phyloP scores from a whole-genome alignment of 176 grass and related monocot genomes.

The Carex pumila region DNA sequence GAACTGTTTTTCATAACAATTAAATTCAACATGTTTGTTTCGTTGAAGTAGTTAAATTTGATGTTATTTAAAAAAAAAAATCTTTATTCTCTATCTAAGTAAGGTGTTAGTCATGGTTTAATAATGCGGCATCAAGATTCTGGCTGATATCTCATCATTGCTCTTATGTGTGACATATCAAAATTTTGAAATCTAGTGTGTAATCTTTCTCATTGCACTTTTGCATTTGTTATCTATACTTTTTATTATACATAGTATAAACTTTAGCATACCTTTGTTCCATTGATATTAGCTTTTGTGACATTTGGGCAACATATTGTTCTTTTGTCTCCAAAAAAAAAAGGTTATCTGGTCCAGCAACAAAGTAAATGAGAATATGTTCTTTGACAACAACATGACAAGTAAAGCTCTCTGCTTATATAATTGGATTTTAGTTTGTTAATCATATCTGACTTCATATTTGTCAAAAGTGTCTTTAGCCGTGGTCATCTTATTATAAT shows the following conservation, averaged over 20 bases:
- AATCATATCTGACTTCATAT: not conserved
- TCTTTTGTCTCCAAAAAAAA: not conserved
- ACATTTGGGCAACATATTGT: not conserved
- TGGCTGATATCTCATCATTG: not conserved
- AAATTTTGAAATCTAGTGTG: not conserved
- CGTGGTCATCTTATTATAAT: not conserved
- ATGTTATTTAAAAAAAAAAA: too few species aligned
- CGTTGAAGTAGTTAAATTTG: too few species aligned
- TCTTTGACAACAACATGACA: constrained; percentile 2
- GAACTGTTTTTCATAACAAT: too few species aligned
- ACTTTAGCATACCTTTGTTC: not conserved
- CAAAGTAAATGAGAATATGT: not conserved
- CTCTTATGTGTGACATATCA: not conserved
- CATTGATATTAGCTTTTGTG: not conserved
- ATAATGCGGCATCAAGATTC: not conserved
- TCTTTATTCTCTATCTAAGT: not conserved
- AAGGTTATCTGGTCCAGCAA: not conserved
- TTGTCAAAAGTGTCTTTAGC: not conserved
- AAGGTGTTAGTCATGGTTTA: not conserved
- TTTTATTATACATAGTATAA: not conserved
- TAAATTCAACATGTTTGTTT: too few species aligned
- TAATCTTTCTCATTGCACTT: not conserved
- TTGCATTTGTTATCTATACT: not conserved
- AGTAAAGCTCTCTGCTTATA: not conserved
- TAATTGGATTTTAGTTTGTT: not conserved